Percentiles rank a stretch among this genome's conserved stretches.
phyloP scores from a whole-genome alignment of 495 filamentous ascomycete species.

The Neurospora sp. region DNA sequence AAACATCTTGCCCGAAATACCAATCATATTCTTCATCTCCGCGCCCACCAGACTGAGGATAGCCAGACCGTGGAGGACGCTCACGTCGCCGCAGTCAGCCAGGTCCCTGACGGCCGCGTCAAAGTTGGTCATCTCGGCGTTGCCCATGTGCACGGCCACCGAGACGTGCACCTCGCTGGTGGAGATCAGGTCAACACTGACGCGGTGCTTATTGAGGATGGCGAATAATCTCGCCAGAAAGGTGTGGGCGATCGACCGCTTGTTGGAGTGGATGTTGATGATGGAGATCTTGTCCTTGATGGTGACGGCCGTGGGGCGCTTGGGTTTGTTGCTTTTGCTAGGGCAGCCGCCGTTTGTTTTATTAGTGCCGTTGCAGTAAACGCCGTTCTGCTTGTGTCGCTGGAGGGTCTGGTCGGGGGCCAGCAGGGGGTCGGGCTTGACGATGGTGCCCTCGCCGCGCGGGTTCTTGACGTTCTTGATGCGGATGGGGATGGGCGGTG shows the following conservation, averaged over 20 bases:
- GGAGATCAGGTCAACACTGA: constrained; percentile 88
- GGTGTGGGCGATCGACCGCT: constrained; percentile 62
- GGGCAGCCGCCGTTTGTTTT: constrained; percentile 21
- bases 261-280: constrained; percentile 91
- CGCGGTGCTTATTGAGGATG: constrained; percentile 65
- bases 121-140: constrained; percentile 53
- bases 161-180: constrained; percentile 92
- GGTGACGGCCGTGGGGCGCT: constrained; percentile 77
- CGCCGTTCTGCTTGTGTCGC: constrained; percentile 11
- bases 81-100: constrained; percentile 68
- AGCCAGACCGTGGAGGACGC: constrained; percentile 76
- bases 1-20: constrained; percentile 84
- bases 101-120: constrained; percentile 61
- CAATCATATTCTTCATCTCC: constrained; percentile 92
- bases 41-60: constrained; percentile 86
- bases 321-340: constrained; percentile 26
- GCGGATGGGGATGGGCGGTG: constrained; percentile 75
- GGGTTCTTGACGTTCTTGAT: constrained; percentile 99
- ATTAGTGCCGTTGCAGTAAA: neutral
- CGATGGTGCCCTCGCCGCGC: constrained; percentile 73
- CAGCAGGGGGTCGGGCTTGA: constrained; percentile 50
- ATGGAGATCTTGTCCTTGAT: constrained; percentile 90
- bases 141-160: constrained; percentile 78
- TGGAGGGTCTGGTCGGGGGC: constrained; percentile 36
- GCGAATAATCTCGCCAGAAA: constrained; percentile 88